These are phyloP conservation scores for Phyllosticta citribraziliensis DNA, from an alignment of 2,329 filamentous ascomycete species.

Conservation along the genomic window DNA sequence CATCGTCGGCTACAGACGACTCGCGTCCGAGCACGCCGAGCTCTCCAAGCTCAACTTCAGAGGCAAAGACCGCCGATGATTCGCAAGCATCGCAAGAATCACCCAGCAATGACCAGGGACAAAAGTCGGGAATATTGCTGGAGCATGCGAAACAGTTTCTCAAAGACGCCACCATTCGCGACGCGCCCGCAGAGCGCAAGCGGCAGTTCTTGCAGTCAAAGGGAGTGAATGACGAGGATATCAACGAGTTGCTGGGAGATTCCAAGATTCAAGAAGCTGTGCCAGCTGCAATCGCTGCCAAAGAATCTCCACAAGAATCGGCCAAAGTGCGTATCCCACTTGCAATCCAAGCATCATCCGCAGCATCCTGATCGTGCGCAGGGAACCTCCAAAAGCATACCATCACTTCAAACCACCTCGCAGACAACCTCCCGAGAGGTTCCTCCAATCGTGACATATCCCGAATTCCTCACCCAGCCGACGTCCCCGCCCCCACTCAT, in stretches of 20 bases:
- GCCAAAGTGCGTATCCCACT: background rate
- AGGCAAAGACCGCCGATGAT: conserved; percentile 13
- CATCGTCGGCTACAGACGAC: conserved; percentile 7
- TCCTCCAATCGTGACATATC: conserved; percentile 57
- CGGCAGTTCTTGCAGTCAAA: conserved; percentile 68
- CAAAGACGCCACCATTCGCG: conserved; percentile 59
- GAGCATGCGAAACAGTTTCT: conserved; percentile 69
- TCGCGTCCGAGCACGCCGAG: background rate
- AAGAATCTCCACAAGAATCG: background rate
- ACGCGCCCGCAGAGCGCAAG: conserved; percentile 63
- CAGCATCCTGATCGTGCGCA: background rate
- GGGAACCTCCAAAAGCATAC: background rate
- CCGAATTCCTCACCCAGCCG: conserved; percentile 52
- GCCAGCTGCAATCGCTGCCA: background rate
- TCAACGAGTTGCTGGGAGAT: conserved; percentile 52
- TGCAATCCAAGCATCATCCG: background rate
- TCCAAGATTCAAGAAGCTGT: conserved; percentile 12
- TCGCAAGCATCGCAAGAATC: conserved; percentile 9
- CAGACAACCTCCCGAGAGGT: conserved; percentile 30
- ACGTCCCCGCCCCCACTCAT: conserved; percentile 50
- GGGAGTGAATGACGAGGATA: conserved; percentile 57
- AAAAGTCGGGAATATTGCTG: conserved; percentile 21
- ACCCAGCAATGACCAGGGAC: conserved; percentile 7
- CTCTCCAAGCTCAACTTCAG: conserved; percentile 10
- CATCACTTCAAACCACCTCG: background rate